Evolutionary conservation across 2,329 filamentous ascomycete species (phyloP).

Genomic region (Trichophyton equinum): DNA sequence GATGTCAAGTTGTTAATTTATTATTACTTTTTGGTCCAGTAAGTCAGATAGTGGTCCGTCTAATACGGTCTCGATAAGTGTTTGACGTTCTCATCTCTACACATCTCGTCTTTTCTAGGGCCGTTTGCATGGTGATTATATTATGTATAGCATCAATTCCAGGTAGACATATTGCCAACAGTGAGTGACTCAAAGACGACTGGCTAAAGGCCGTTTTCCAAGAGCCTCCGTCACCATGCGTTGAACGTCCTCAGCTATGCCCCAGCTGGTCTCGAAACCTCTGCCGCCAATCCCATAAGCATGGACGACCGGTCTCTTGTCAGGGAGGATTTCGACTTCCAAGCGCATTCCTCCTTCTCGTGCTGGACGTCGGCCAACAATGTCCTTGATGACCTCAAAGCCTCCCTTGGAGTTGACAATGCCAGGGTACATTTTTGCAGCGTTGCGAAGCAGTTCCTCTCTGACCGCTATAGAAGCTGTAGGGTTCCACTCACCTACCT

Average conservation of each 20-base stretch:
- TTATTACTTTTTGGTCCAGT: not conserved
- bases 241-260: constrained; percentile 42
- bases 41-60: not conserved
- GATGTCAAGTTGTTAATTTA: not conserved
- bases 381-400: constrained; percentile 35
- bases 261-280: constrained; percentile 51
- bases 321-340: constrained; percentile 36
- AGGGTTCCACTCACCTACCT: constrained; percentile 44
- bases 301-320: constrained; percentile 33
- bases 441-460: constrained; percentile 35
- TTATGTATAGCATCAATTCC: not conserved
- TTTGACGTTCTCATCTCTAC: too few species aligned
- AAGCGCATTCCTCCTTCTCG: constrained; percentile 39
- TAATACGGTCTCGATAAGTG: not conserved
- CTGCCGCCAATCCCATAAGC: constrained; percentile 50
- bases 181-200: not conserved
- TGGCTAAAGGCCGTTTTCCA: not conserved
- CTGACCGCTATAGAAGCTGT: constrained; percentile 39
- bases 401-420: constrained; percentile 23
- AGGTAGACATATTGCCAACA: not conserved
- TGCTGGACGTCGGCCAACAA: constrained; percentile 35
- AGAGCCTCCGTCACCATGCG: constrained; percentile 25
- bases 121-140: not conserved
- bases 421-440: constrained; percentile 31
- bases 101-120: too few species aligned